phyloP scores from a whole-genome alignment of 2,329 filamentous ascomycete genomes.

The Ascochyta clinopodiicola region DNA sequence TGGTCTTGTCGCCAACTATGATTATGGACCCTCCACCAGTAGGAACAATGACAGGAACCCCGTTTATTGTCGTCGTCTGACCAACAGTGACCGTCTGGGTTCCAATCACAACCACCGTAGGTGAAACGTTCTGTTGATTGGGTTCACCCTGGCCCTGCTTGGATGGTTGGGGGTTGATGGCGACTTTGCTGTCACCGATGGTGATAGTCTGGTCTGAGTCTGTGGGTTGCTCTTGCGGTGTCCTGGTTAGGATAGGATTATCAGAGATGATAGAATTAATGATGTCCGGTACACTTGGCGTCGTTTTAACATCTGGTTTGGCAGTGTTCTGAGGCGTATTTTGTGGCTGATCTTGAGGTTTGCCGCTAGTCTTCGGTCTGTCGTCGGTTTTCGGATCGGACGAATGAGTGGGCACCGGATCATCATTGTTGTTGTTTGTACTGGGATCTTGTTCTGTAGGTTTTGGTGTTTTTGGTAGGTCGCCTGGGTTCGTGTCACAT shows the following conservation, averaged over 20 bases:
- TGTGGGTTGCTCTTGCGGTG: conserved; percentile 11
- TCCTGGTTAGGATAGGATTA: conserved; percentile 16
- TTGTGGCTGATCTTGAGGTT: conserved; percentile 2
- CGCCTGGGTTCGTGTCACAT: conserved; percentile 13
- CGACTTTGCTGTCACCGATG: conserved; percentile 31
- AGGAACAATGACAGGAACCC: conserved; percentile 38
- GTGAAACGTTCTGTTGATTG: conserved; percentile 17
- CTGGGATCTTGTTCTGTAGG: conserved; percentile 8
- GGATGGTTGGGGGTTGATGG: conserved; percentile 23
- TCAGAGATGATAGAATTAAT: conserved; percentile 24
- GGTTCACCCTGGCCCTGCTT: conserved; percentile 19
- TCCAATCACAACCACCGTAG: conserved; percentile 33
- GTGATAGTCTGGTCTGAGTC: conserved; percentile 21
- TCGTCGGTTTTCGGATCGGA: conserved; percentile 5
- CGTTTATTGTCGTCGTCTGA: conserved; percentile 40
- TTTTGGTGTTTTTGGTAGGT: conserved; percentile 4
- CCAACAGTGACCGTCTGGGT: conserved; percentile 38
- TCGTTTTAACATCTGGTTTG: conserved; percentile 4
- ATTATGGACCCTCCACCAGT: conserved; percentile 28
- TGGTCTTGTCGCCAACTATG: conserved; percentile 38
- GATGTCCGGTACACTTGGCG: conserved; percentile 20
- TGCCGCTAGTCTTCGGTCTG: conserved; percentile 8
- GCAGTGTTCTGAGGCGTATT: conserved; percentile 5
- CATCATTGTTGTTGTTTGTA: conserved; percentile 3
- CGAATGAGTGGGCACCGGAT: not conserved